Base-by-base conservation (phyloP, 495 filamentous ascomycete genomes). In the Daldinia loculata region DNA sequence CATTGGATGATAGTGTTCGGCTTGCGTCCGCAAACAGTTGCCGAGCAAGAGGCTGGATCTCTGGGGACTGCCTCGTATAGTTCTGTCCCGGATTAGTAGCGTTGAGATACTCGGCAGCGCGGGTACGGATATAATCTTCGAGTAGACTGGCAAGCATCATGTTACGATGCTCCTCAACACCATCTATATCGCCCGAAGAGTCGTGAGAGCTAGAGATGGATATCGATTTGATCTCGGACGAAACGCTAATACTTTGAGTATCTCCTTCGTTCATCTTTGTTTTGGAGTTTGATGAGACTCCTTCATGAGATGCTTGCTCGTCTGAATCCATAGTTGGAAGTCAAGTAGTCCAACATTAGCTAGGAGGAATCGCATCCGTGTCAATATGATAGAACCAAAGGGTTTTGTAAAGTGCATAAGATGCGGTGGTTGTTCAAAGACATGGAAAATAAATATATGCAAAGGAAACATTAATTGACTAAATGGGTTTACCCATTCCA, bases 101-200 rank as follows among this genome's bases (percentile, higher is more conserved):
- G 30, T 74, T 75, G 51, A 77, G 73, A 17, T 70, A 74, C 6
- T 77, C 75, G 32, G 74, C 43, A 45, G 75, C 75, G 9, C 75
- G 75, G 45, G 70, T 70, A 29, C 70, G 70, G 36, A 74, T 68
- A 30, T 75, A 74, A 41, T 77, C 75, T 60, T 77, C 75, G 12
- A 77, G 73, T n/a, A 77, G 60, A 48, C 70, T 72, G 14, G 75
- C 75, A 53, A 77, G 63, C 75, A 77, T 74, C 75, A 77, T 74
- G 57, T 75, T 70, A 61, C 75, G 75, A 68, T 77, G 75, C 63
- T 70, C 71, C 51, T 77, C 75, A 27, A 72, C 36, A 43, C 38
- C 34, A 32, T 65, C 62, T 17, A 58, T 29, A 61, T 58, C 60
- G 32, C 50, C 24, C 19, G 62, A 52, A 27, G 55, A 36, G 15